phyloP scores from a whole-genome alignment of 1,139 yeast genomes.

The Saccharomyces pastorianus region DNA sequence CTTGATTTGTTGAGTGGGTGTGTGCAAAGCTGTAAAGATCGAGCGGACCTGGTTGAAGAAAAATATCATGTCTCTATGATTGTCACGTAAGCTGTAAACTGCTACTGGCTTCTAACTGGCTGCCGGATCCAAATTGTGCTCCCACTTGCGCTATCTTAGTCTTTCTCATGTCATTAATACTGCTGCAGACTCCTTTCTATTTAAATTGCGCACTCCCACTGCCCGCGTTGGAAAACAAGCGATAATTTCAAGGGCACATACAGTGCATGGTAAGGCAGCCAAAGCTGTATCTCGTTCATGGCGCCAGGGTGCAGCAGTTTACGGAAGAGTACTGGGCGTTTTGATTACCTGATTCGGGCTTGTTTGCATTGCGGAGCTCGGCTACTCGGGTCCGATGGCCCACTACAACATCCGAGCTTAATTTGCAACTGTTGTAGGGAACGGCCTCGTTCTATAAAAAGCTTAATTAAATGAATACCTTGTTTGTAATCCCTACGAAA shows the following conservation, averaged over 20 bases:
- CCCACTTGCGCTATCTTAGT: neutral
- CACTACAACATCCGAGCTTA: neutral
- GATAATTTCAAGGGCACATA: neutral
- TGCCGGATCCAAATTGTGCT: neutral
- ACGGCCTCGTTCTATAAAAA: neutral
- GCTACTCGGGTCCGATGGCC: neutral
- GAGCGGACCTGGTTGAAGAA: conserved; percentile 27
- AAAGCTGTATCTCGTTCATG: neutral
- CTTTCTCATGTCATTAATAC: neutral
- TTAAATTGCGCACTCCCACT: neutral
- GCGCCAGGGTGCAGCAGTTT: neutral
- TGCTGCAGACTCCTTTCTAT: neutral
- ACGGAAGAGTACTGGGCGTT: neutral
- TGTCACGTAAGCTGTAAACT: neutral
- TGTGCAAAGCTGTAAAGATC: conserved; percentile 26
- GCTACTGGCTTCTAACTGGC: neutral
- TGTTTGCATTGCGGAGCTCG: neutral
- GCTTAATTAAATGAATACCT: neutral
- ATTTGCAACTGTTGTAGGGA: neutral
- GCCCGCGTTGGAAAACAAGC: neutral
- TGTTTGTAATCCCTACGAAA: neutral
- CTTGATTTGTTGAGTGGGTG: conserved; percentile 24
- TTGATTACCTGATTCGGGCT: neutral
- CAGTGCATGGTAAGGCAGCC: neutral
- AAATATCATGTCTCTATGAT: conserved; percentile 17